Base-by-base conservation (phyloP, 2,329 filamentous ascomycete genomes). In the Aspergillus ruber region DNA sequence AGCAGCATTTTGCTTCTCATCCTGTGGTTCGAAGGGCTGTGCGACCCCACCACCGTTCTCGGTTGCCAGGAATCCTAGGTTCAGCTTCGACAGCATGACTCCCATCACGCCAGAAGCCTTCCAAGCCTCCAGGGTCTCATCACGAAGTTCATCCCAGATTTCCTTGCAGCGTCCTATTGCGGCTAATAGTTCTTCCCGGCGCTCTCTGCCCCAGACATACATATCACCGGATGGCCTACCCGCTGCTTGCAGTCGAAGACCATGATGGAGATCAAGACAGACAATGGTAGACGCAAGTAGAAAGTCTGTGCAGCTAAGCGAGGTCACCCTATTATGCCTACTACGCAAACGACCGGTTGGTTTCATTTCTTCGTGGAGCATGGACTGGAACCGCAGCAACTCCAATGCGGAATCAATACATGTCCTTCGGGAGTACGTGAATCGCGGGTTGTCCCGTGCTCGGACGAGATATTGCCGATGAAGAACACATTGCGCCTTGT, bases 401-500 rank as follows among this genome's bases (percentile, higher is more conserved):
- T 86, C 84, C 75, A 96, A 77, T 0, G 90, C 88, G 1, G 90
- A 87, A 59, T 95, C 89, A 36, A 97, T 85, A 53, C 89, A 93
- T 18, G 84, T 85, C 36, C 84, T 83, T 25, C 91, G 81, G 2
- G 90, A 95, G 61, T 93, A 88, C 7, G 83, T 81, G 61, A 95
- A 97, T 7, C 90, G 80, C 8, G 86, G 75, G 57, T 91, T 93
- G 50, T 86, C 81, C 42, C 86, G 77, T 4, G 90, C 87, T 50
- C 84, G 81, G n/a, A 81, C 76, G 49, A 95, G 78, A 65, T 93
- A 96, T 54, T 90, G 90, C 44, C 90, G 81, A 66, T 98, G 93
- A 35, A 98, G 78, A 18, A 95, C 80, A 59, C 89, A 94, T 58
- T 95, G 79, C 15, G 90, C 86, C 70, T 95, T 95, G 54, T 94